Evolutionary conservation across 2,329 filamentous ascomycete species (phyloP).

Genomic region (Aureobasidium sp.): DNA sequence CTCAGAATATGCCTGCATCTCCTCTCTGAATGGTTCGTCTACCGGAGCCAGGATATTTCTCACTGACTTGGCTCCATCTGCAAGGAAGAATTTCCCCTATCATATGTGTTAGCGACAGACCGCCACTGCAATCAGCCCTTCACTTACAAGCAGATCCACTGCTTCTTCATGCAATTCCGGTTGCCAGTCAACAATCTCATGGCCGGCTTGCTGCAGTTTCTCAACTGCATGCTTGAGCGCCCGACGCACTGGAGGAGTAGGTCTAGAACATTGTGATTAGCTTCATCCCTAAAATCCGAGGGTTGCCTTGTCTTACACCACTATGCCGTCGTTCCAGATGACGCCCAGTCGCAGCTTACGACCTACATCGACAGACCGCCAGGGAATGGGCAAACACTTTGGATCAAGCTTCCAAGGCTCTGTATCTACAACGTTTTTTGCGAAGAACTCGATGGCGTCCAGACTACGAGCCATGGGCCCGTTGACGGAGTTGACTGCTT

Average conservation of each 20-base stretch:
- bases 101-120: background rate
- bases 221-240: slow-evolving; percentile 48
- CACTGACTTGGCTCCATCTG: slow-evolving; percentile 44
- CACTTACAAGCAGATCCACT: slow-evolving; percentile 39
- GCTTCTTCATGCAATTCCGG: slow-evolving; percentile 45
- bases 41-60: slow-evolving; percentile 32
- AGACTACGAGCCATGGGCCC: slow-evolving; percentile 53
- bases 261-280: slow-evolving; percentile 22
- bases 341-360: slow-evolving; percentile 52
- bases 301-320: slow-evolving; percentile 25
- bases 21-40: slow-evolving; percentile 39
- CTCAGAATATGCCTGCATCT: slow-evolving; percentile 38
- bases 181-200: slow-evolving; percentile 51
- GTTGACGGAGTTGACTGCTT: slow-evolving; percentile 55
- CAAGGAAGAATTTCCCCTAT: slow-evolving; percentile 36
- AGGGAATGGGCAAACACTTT: slow-evolving; percentile 45
- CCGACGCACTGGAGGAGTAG: slow-evolving; percentile 50
- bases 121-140: background rate
- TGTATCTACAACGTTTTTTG: slow-evolving; percentile 32
- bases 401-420: slow-evolving; percentile 47
- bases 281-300: background rate
- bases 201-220: slow-evolving; percentile 41
- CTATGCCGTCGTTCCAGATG: slow-evolving; percentile 51
- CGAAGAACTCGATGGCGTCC: slow-evolving; percentile 40
- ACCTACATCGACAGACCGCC: slow-evolving; percentile 35